Evolutionary conservation across 257 asterid species (phyloP).

Genomic region (Lantana camara): DNA sequence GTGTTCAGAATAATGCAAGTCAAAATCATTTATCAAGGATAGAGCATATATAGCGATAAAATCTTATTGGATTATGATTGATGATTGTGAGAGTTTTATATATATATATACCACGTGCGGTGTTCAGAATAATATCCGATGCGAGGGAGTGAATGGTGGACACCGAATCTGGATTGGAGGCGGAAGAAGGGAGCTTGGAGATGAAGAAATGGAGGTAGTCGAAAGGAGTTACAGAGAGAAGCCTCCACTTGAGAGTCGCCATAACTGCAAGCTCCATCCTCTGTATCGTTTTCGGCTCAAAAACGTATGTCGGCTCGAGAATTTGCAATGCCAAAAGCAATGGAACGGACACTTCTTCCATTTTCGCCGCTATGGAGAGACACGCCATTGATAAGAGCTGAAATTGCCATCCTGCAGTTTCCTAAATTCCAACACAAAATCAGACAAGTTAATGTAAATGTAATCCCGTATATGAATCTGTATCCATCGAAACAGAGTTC

Average conservation of each 20-base stretch:
- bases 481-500: background rate
- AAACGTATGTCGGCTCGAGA: slow-evolving; percentile 32
- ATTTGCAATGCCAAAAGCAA: slow-evolving; percentile 47
- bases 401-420: slow-evolving; percentile 51
- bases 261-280: slow-evolving; percentile 58
- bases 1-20: slow-evolving; percentile 13
- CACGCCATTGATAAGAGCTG: slow-evolving; percentile 56
- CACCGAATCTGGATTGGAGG: slow-evolving; percentile 15
- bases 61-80: background rate
- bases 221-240: slow-evolving; percentile 61
- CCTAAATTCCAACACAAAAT: slow-evolving; percentile 13
- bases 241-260: slow-evolving; percentile 50
- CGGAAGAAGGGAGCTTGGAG: slow-evolving; percentile 38
- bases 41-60: slow-evolving; percentile 1
- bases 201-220: slow-evolving; percentile 53
- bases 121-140: slow-evolving; percentile 42
- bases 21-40: background rate
- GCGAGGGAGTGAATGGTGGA: slow-evolving; percentile 24
- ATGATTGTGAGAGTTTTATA: background rate
- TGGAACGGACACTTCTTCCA: slow-evolving; percentile 54
- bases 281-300: slow-evolving; percentile 46
- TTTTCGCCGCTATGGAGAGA: slow-evolving; percentile 57
- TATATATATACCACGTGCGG: slow-evolving; percentile 60
- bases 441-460: background rate
- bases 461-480: background rate